phyloP scores from a whole-genome alignment of 1,139 yeast genomes.

The Sugiyamaella novakii region DNA sequence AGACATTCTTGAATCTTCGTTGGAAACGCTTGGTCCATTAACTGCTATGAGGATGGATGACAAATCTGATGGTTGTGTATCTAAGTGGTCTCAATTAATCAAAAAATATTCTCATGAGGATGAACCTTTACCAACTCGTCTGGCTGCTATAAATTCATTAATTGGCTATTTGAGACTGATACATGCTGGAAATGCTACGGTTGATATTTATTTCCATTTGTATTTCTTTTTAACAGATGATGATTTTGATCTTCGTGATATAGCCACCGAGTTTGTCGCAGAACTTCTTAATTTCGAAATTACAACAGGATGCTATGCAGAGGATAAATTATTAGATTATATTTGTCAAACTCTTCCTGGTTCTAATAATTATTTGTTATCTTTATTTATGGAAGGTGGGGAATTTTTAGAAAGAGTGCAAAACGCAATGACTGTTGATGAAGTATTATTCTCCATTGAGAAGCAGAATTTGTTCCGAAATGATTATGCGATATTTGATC shows the following conservation, averaged over 20 bases:
- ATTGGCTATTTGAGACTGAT: slow-evolving; percentile 35
- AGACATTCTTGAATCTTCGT: slow-evolving; percentile 50
- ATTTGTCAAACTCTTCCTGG: neutral
- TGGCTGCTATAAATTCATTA: slow-evolving; percentile 52
- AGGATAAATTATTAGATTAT: slow-evolving; percentile 28
- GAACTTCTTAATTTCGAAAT: slow-evolving; percentile 30
- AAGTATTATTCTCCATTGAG: slow-evolving; percentile 52
- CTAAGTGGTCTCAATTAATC: slow-evolving; percentile 43
- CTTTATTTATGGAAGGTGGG: neutral
- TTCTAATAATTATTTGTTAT: neutral
- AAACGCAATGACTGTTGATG: slow-evolving; percentile 29
- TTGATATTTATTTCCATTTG: slow-evolving; percentile 38
- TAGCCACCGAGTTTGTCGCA: slow-evolving; percentile 30
- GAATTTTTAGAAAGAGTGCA: slow-evolving; percentile 25
- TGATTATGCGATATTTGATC: slow-evolving; percentile 28
- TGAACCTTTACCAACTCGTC: slow-evolving; percentile 50
- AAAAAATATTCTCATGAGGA: slow-evolving; percentile 46
- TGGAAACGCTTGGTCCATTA: slow-evolving; percentile 55
- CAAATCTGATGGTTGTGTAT: slow-evolving; percentile 22
- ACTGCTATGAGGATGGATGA: slow-evolving; percentile 34
- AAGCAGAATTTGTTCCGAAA: slow-evolving; percentile 55
- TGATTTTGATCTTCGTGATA: slow-evolving; percentile 46
- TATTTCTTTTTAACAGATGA: slow-evolving; percentile 59
- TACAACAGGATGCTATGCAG: slow-evolving; percentile 41
- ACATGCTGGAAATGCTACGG: slow-evolving; percentile 2